Evolutionary conservation across 257 asterid species (phyloP).

Genomic region (Ajuga chamaepitys): DNA sequence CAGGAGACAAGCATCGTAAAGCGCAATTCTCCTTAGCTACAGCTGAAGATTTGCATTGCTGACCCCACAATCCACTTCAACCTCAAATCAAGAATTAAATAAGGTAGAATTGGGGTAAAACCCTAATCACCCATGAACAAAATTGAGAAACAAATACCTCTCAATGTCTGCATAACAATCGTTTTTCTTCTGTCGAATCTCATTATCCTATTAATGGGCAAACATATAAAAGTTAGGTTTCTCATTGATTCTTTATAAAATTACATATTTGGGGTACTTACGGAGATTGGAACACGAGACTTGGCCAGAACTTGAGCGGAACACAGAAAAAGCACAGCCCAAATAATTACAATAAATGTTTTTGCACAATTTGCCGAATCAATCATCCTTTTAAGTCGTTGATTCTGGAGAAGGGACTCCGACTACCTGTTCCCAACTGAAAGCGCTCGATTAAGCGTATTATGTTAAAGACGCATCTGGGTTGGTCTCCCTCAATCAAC

Average conservation of each 20-base stretch:
- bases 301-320: constrained; percentile 47
- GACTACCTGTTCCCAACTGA: neutral
- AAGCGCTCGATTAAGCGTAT: neutral
- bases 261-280: constrained; percentile 33
- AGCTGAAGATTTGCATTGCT: constrained; percentile 57
- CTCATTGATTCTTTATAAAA: neutral
- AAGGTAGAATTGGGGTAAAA: neutral
- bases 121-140: neutral
- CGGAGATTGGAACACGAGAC: constrained; percentile 69
- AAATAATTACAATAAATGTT: neutral
- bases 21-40: constrained; percentile 87
- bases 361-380: constrained; percentile 1
- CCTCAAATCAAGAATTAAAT: neutral
- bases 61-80: constrained; percentile 86
- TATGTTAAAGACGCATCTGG: neutral
- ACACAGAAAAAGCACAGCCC: constrained; percentile 23
- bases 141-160: constrained; percentile 40
- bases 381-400: constrained; percentile 13
- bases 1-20: constrained; percentile 71
- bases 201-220: constrained; percentile 50
- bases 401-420: neutral
- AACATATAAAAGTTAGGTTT: neutral
- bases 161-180: constrained; percentile 82
- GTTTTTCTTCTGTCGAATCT: constrained; percentile 59
- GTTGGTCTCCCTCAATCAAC: no score